Base-by-base conservation (phyloP, 805 yeast species). In the Spathaspora hagerdaliae region DNA sequence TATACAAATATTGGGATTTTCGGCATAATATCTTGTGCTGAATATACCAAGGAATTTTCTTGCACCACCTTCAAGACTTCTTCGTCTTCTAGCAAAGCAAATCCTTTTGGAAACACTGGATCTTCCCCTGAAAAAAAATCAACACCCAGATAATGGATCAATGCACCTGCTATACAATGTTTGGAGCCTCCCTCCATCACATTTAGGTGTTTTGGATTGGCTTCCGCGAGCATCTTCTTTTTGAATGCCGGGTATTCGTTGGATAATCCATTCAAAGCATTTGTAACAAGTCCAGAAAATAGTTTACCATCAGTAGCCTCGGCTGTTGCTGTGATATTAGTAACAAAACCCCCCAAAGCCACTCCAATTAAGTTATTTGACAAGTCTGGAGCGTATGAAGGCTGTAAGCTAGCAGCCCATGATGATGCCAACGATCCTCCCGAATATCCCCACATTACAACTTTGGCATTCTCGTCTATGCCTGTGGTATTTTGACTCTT, bases 321-420 rank as follows among this genome's bases (percentile, higher is more conserved):
- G 5, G 60, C 58, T 1, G 64, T 57, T 14, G 55, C 57, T 8
- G 68, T 61, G n/a, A 68, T 52, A 42, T 68, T 65, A 19, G 65
- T 58, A 13, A 64, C 67, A 56, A 65, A 58, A 2, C 73, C 73
- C 7, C 73, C 73, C 24, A 66, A 29, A 0, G 69, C 67, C n/a
- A 56, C 66, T n/a, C 73, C 74, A 13, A 49, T 43, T 7, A 50
- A 59, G 44, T 44, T 58, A 11, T 51, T 46, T 43, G 31, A 38
- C 27, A 54, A 47, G 50, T 69, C 73, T 4, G 67, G 65, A 11
- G 73, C 72, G 44, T 68, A 69, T 1, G 46, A 38, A 15, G 73
- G 72, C 45, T 65, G 71, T 27, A 65, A 49, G 9, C 63, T 58
- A 5, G 69, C 62, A 9, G 71, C 72, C 73, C 72, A 69, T 8